Base-by-base conservation (phyloP, 108 stramenopile species). In the Skeletonema tropicum region DNA sequence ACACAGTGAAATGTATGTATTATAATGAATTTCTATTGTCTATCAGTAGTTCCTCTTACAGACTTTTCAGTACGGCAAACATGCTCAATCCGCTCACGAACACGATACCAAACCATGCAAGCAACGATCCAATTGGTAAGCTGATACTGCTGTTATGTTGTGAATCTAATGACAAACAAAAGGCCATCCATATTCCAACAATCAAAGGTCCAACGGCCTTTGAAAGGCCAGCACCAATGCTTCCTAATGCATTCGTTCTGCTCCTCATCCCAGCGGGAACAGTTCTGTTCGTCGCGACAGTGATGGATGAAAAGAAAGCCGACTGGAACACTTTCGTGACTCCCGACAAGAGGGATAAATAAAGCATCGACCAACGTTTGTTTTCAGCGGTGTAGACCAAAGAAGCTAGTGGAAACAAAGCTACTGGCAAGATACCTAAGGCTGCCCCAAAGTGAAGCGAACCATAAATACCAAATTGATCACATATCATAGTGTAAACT, bases 191-290 rank as follows among this genome's bases (percentile, higher is more conserved):
- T 38, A 70, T 52, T 1, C 92, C 92, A 15, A 80, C 88, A 73
- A 89, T 59, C 7, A 76, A 39, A 3, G 92, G 92, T 15, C 88
- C 92, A 12, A 81, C 11, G 10, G 68, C 88, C 62, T 87, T 87
- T 11, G 83, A 83, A 2, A 87, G 31, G n/a, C 86, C 85, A 12
- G 84, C 88, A 3, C 88, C 92, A 15, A 92, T 41, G 32, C 86
- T 79, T 5, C 79, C 67, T 1, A 92, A 63, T 12, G 89, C 92
- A 69, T 92, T 90, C 92, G 88, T 84, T 6, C 86, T 86, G 21
- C 85, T 87, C 31, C 92, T 76, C 42, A 84, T 82, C 19, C 79
- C 70, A 13, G 72, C 60, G 13, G 82, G 77, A 4, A 92, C 92
- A 21, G 92, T 88, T 48, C 80, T 62, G 55, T 92, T 92, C 8